These are phyloP conservation scores for Jatropha podagrica DNA, from an alignment of 441 rosid genomes.

Conservation along the genomic window DNA sequence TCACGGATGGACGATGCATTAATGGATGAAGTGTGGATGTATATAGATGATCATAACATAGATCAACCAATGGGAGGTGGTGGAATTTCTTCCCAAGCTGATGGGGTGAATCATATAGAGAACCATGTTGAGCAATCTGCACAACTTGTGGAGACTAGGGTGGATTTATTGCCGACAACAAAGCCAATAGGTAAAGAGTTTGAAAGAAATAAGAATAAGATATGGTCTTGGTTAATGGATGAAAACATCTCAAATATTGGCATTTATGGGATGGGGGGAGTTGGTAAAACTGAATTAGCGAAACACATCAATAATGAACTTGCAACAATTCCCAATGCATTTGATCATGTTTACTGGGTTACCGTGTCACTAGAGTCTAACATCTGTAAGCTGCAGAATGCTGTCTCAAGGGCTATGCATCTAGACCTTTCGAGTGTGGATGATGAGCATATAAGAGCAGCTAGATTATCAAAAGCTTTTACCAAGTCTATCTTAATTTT, in stretches of 20 bases:
- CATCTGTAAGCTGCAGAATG: neutral
- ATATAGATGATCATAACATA: neutral
- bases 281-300: conserved; percentile 3
- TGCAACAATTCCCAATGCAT: neutral
- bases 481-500: neutral
- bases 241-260: neutral
- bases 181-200: neutral
- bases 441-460: neutral
- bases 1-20: neutral
- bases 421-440: neutral
- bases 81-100: neutral
- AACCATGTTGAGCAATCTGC: neutral
- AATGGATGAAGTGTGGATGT: neutral
- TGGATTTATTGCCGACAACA: neutral
- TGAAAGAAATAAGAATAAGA: neutral
- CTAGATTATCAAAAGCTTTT: neutral
- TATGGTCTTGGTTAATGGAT: neutral
- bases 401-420: neutral
- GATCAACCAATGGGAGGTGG: neutral
- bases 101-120: neutral
- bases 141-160: neutral
- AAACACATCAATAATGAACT: conserved; percentile 8
- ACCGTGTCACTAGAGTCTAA: neutral
- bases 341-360: conserved; percentile 4
- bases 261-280: conserved; percentile 9